Evolutionary conservation across 805 yeast genomes (phyloP).

Genomic region (Pichia gijzeniarum): DNA sequence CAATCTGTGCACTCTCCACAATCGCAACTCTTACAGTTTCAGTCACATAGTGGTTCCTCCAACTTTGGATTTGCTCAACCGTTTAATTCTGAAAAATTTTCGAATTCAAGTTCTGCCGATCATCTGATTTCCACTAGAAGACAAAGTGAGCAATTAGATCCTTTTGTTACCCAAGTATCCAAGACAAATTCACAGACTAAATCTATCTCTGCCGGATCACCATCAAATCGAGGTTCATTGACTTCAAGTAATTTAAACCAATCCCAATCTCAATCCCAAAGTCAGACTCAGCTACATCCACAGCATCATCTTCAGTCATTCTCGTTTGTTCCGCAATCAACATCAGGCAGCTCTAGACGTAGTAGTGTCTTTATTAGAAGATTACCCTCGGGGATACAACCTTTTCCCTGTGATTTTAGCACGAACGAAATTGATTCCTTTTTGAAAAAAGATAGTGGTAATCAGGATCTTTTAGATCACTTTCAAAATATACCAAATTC

Average conservation of each 20-base stretch:
- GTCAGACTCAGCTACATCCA: neutral
- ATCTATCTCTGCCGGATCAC: neutral
- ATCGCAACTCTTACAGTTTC: no score
- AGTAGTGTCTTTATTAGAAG: conserved; percentile 26
- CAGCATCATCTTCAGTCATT: neutral
- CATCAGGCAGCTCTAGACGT: conserved; percentile 18
- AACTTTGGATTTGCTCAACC: conserved; percentile 19
- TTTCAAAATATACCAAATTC: no score
- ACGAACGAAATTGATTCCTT: conserved; percentile 31
- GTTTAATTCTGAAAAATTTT: conserved; percentile 23
- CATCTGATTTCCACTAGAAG: conserved; percentile 31
- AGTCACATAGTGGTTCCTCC: no score
- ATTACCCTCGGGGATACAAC: conserved; percentile 25
- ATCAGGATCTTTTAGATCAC: neutral
- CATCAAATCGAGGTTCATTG: neutral
- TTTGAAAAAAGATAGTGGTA: conserved; percentile 30
- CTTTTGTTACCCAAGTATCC: conserved; percentile 32
- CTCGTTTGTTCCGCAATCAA: neutral
- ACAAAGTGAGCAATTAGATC: conserved; percentile 46
- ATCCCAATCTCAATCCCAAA: no score
- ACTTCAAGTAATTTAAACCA: neutral
- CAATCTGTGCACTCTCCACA: no score
- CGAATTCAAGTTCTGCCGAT: conserved; percentile 18
- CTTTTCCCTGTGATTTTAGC: conserved; percentile 24
- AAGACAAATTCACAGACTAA: conserved; percentile 2